Evolutionary conservation across 2,329 filamentous ascomycete genomes (phyloP), one percentile per base, ranked within the genome.

Genomic region (Colletotrichum sp.): DNA sequence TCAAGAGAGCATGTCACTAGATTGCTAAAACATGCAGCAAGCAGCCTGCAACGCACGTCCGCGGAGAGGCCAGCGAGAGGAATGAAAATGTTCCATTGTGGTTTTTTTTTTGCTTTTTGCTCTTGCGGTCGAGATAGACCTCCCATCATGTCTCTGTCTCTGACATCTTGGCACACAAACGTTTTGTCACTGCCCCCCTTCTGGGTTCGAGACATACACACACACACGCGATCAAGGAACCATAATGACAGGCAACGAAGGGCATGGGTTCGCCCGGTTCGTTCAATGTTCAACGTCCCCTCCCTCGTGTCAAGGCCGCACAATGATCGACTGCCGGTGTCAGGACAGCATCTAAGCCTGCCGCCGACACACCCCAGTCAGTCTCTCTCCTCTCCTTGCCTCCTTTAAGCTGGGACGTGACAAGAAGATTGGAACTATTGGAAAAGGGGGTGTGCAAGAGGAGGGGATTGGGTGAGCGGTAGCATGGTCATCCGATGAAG

Each of bases 291-390:
- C 44, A 52, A 52, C 44, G n/a, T 52, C 44, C 44, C 44, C 44
- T 52, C 44, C 44, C 44, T 27, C 71, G 59, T 69, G 64, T 74
- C 74, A 69, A 74, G 74, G 32, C 71, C 64, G 34, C 60, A 57
- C 60, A 57, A 34, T 72, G 57, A 66, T 76, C 64, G 74, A 68
- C 70, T 73, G 28, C 74, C 70, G 70, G 70, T 76, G 64, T 66
- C 64, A 74, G 74, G 61, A 65, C 39, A 65, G 44, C 64, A 44
- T 34, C 22, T 19, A 60, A 72, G 32, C 30, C 69, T 52, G 44
- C 44, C n/a, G 44, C 19, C n/a, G 44, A 52, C 44, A 44, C 39
- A 48, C 52, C 32, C 52, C 60, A 22, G 44, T 52, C 44, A n/a
- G 39, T 44, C 39, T 44, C 39, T 22, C n/a, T 22, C n/a, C 3